Conservation (phyloP, 2,329 filamentous ascomycete species). For the Fusarium sp. region DNA sequence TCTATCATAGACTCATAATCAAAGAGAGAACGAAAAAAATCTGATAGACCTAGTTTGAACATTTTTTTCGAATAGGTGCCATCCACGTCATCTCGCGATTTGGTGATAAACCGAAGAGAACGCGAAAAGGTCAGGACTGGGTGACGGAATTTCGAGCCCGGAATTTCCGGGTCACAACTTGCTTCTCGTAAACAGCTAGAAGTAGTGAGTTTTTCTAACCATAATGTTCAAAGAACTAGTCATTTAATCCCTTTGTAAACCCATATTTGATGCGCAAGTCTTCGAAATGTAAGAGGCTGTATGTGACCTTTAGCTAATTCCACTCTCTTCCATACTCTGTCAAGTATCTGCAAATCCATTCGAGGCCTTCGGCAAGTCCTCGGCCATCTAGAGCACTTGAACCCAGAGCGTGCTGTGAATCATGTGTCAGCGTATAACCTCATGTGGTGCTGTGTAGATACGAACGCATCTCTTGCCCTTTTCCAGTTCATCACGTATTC, state of each 20-base stretch:
- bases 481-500: neutral
- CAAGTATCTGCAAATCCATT: neutral
- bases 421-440: neutral
- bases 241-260: neutral
- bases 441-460: neutral
- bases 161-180: neutral
- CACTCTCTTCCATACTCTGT: neutral
- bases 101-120: neutral
- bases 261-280: neutral
- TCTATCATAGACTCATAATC: neutral
- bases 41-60: neutral
- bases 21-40: neutral
- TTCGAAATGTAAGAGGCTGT: neutral
- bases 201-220: neutral
- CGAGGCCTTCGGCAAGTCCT: neutral
- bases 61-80: neutral
- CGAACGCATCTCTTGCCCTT: neutral
- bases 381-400: neutral
- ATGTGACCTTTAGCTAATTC: neutral
- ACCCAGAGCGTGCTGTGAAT: neutral
- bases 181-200: neutral
- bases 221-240: neutral
- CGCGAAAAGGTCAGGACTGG: neutral
- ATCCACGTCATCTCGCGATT: neutral
- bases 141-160: neutral